Evolutionary conservation across 768 basidiomycete genomes (phyloP), one percentile per base, ranked within the genome.

Genomic region (Phlebiopsis gigantea): DNA sequence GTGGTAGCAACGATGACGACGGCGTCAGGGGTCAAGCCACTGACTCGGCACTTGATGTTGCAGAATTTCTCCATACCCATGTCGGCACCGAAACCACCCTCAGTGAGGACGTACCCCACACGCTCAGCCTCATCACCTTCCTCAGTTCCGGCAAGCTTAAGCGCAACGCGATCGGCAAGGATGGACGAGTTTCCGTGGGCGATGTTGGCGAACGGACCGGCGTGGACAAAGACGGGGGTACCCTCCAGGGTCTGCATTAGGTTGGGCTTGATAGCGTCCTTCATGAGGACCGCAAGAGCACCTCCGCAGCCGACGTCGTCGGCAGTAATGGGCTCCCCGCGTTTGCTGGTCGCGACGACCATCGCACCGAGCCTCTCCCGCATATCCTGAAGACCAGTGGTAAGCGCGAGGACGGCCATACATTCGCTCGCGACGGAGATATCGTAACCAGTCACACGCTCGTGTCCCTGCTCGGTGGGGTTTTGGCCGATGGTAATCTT

Each of bases 51-150:
- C 72, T 99, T 99, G 80, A 99, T 98, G 74, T 98, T 98, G 79
- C 93, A 98, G 80, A 98, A 99, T 72, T 99, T 97, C 74, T 94
- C 93, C 92, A 95, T 92, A 39, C 93, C 96, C 85, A 98, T 99
- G 70, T 99, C 96, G 21, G 96, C 95, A 56, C 96, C 96, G 73
- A 98, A 99, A 44, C 96, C 96, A 66, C 93, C 95, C 74, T 99
- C 96, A 26, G 96, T 99, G 63, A 99, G 83, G 57, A 98, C 96
- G 65, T 97, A 99, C 41, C 96, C 96, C 45, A 87, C 83, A 47
- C 87, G 85, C 53, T 87, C 85, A 5, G 87, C 62, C 1, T 83
- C 75, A 65, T 98, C 95, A 55, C 95, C 96, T 61, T 90, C 82
- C 70, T 98, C 97, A 15, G 88, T 89, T 57, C 96, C 96, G 17